Conservation (phyloP, 768 basidiomycete species). For the Strobilomyces echinocephalus region DNA sequence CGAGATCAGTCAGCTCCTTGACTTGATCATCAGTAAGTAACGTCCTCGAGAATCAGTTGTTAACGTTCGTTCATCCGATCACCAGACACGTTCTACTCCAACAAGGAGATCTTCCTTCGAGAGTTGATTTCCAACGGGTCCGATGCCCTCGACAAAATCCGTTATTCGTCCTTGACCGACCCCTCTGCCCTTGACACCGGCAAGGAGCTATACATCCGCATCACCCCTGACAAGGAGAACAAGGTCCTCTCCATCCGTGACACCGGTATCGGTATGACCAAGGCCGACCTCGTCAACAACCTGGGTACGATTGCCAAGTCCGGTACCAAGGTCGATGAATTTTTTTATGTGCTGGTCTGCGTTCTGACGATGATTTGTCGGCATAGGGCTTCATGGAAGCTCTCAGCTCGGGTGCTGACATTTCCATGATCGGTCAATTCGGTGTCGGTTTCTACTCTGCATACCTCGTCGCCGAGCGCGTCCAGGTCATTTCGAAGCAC, state of each 20-base stretch:
- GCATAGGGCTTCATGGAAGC: conserved; percentile 98
- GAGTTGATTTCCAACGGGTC: conserved; percentile 96
- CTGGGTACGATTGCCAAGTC: conserved; percentile 94
- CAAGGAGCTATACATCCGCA: conserved; percentile 93
- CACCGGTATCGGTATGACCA: conserved; percentile 99
- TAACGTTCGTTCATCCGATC: conserved; percentile 8
- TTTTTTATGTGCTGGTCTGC: not conserved
- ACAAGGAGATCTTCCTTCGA: conserved; percentile 99
- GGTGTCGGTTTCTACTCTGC: conserved; percentile 99
- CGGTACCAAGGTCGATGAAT: conserved; percentile 69
- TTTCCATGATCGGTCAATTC: conserved; percentile 98
- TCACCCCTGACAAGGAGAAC: conserved; percentile 94
- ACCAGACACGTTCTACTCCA: conserved; percentile 98
- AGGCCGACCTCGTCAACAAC: conserved; percentile 99
- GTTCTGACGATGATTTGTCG: conserved; percentile 7
- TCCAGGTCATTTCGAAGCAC: conserved; percentile 99
- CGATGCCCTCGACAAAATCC: conserved; percentile 99
- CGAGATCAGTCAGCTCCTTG: conserved; percentile 97
- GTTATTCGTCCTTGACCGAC: conserved; percentile 94
- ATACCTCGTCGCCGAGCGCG: conserved; percentile 97
- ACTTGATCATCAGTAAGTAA: conserved; percentile 93
- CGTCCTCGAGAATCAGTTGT: not conserved
- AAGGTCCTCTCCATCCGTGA: conserved; percentile 89
- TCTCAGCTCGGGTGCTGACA: conserved; percentile 80
- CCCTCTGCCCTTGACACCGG: conserved; percentile 82